Evolutionary conservation across 2,329 filamentous ascomycete genomes (phyloP).

Genomic region (Colletotrichum aenigma): DNA sequence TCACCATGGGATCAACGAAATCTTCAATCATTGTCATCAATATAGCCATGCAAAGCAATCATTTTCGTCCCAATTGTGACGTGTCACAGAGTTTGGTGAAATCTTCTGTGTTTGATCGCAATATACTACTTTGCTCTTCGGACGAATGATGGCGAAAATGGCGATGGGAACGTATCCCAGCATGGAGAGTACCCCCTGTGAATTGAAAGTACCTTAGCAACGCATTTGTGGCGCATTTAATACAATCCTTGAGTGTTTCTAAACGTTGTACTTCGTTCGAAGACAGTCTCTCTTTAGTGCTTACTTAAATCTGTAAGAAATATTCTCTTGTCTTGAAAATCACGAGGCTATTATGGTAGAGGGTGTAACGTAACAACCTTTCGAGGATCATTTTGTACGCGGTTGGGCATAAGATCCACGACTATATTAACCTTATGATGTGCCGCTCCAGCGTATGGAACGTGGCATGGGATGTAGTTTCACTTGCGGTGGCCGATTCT

Average conservation of each 20-base stretch:
- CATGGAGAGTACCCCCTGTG: neutral
- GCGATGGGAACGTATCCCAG: neutral
- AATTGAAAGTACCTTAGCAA: neutral
- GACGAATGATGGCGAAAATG: neutral
- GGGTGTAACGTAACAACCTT: neutral
- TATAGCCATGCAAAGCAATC: neutral
- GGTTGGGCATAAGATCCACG: neutral
- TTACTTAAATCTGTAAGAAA: neutral
- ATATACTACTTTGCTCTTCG: neutral
- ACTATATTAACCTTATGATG: neutral
- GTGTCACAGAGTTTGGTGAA: rapidly evolving
- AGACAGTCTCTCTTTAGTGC: neutral
- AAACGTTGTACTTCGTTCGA: neutral
- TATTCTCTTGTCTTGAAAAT: neutral
- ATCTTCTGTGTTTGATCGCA: neutral
- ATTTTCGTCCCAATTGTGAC: neutral
- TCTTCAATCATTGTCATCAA: neutral
- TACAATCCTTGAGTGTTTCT: neutral
- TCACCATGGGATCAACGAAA: neutral
- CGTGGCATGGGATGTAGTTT: neutral
- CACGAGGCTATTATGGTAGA: neutral
- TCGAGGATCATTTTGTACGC: neutral
- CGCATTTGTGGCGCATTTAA: neutral
- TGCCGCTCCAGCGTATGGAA: neutral
- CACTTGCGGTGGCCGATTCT: rapidly evolving